Evolutionary conservation across 1,284 basidiomycete genomes (phyloP), one percentile per base, ranked within the genome.

Genomic region (Nidula niveotomentosa): DNA sequence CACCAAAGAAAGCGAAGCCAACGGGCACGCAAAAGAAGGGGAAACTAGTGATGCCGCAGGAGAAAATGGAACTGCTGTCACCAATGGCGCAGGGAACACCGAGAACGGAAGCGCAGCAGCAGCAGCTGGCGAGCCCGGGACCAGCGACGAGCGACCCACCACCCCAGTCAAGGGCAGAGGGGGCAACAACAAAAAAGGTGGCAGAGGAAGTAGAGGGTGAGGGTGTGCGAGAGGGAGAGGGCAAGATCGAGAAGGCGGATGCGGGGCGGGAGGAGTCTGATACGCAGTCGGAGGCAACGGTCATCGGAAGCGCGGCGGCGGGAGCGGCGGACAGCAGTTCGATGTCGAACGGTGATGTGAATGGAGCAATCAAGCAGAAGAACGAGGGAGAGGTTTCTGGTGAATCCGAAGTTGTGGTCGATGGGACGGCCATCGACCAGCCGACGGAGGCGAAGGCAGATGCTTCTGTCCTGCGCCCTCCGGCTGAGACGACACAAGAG

Each of bases 221-320:
- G 17, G 43, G 47, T 44, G 49, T 15, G 33, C 41, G 12, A 18
- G 43, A 17, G 30, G 48, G 17, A 23, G 53, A 44, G 30, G 47
- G 39, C 15, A 48, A 23, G 23, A 43, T 18, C 8, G 39, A 35
- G 46, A 41, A 36, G 17, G 36, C 17, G 18, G 48, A 44, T 23
- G 56, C n/a, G 17, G 60, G 48, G 12, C 54, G 47, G 30, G 60
- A 58, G 2, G 58, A 49, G 48, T 23, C 8, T 3, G 60, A 53
- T n/a, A 50, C 35, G 23, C 44, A 54, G 30, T 53, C 54, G 36
- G 57, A 55, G 41, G 45, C n/a, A 23, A 56, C 51, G 49, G 50
- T 46, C 15, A 51, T 36, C 4, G 54, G 50, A 23, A 48, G 35
- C 8, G 23, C 7, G 15, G 48, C 49, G 47, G 15, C n/a, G 15